These are phyloP conservation scores for Fraxinus paxiana DNA, from an alignment of 305 asterid genomes.

Conservation along the genomic window DNA sequence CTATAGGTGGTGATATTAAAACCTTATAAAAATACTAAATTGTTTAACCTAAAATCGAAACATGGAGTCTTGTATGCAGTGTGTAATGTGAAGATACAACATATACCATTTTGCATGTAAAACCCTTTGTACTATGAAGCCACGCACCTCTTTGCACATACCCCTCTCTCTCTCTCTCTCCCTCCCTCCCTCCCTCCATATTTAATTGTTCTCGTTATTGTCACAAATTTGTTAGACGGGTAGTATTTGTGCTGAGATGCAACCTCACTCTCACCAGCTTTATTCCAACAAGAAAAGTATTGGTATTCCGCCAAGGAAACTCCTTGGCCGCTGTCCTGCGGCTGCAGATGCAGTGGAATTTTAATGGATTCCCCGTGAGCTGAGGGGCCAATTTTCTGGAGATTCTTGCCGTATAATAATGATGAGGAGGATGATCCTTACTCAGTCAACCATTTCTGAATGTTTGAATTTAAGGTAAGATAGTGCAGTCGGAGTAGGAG, in stretches of 20 bases:
- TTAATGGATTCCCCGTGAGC: constrained; percentile 45
- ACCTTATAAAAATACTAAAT: background rate
- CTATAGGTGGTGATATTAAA: background rate
- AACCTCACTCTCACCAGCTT: constrained; percentile 62
- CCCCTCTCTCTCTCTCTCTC: constrained; percentile 23
- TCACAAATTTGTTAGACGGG: constrained; percentile 40
- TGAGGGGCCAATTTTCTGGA: constrained; percentile 49
- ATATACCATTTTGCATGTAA: constrained; percentile 55
- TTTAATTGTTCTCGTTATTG: background rate
- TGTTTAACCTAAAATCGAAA: background rate
- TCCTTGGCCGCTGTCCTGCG: constrained; percentile 46
- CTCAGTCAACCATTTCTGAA: constrained; percentile 70
- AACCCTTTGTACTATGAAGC: constrained; percentile 55
- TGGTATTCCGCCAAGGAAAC: constrained; percentile 72
- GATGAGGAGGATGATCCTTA: constrained; percentile 57
- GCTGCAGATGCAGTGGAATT: constrained; percentile 9
- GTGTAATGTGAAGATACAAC: constrained; percentile 62
- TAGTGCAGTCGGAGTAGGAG: constrained; percentile 76
- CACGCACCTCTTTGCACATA: constrained; percentile 55
- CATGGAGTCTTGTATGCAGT: constrained; percentile 40
- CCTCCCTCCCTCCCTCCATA: background rate
- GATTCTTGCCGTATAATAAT: constrained; percentile 56
- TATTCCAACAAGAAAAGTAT: constrained; percentile 59
- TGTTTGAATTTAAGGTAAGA: constrained; percentile 79
- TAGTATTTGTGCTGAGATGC: constrained; percentile 50